These are phyloP conservation scores for Metschnikowia cubensis DNA, from an alignment of 805 yeast species.

Conservation along the genomic window DNA sequence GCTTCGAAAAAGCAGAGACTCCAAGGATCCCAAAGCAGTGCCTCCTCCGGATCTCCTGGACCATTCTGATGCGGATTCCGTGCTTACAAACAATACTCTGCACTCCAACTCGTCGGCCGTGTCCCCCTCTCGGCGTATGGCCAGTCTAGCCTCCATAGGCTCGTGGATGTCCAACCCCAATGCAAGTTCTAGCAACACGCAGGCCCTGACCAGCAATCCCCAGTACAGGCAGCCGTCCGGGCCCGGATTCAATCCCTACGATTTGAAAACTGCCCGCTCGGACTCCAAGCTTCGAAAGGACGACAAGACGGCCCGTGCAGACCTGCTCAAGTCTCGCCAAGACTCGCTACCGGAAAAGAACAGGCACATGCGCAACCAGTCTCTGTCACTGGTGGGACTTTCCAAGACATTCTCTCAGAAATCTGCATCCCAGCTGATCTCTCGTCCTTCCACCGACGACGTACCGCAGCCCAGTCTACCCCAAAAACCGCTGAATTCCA, in stretches of 20 bases:
- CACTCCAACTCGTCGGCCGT: conserved; percentile 1
- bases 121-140: conserved; percentile 8
- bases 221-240: not conserved
- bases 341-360: conserved; percentile 4
- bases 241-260: conserved; percentile 37
- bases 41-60: conserved; percentile 20
- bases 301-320: conserved; percentile 6
- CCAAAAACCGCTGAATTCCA: conserved; percentile 64
- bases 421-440: not conserved
- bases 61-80: conserved; percentile 31
- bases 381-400: conserved; percentile 7
- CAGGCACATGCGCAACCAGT: conserved; percentile 7
- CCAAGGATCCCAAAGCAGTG: conserved; percentile 4
- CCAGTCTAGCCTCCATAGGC: conserved; percentile 7
- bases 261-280: conserved; percentile 20
- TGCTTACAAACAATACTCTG: conserved; percentile 11
- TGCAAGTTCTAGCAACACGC: conserved; percentile 5
- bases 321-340: conserved; percentile 6
- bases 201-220: conserved; percentile 20
- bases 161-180: conserved; percentile 7
- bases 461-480: conserved; percentile 27
- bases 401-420: conserved; percentile 1
- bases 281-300: conserved; percentile 5
- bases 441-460: conserved; percentile 10
- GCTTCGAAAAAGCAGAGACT: conserved; percentile 26